Conservation (phyloP, 192 early-diverging fungal species). For the Coemansia javaensis region DNA sequence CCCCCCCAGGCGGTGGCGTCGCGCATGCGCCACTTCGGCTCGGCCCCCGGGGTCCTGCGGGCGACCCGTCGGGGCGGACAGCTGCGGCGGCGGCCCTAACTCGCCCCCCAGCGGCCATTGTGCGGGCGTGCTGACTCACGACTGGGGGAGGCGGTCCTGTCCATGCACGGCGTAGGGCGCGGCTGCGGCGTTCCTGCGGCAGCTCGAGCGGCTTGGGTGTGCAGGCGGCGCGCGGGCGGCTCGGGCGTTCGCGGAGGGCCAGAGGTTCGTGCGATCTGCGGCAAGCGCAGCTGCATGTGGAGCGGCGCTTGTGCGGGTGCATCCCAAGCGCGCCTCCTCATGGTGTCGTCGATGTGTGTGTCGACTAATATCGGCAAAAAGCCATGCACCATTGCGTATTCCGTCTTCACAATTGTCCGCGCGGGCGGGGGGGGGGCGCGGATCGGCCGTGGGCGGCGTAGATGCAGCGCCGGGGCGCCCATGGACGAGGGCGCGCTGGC, state of each 20-base stretch:
- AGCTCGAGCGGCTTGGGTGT: slow-evolving; percentile 10
- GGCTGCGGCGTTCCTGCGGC: slow-evolving; percentile 3
- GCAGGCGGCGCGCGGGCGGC: slow-evolving; percentile 3
- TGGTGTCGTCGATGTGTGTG: background rate
- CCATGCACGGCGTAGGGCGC: slow-evolving; percentile 3
- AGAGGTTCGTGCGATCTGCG: slow-evolving; percentile 12
- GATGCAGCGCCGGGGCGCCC: slow-evolving; percentile 8
- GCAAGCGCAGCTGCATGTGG: too few relatives aligned
- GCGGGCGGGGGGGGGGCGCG: slow-evolving; percentile 5
- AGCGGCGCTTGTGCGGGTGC: background rate
- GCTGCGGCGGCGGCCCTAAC: too few relatives aligned
- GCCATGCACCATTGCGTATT: slow-evolving; percentile 4
- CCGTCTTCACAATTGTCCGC: slow-evolving; percentile 1
- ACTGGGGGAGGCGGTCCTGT: too few relatives aligned
- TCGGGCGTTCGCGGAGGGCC: slow-evolving; percentile 5
- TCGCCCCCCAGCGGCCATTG: too few relatives aligned
- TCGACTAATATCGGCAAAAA: slow-evolving; percentile 3
- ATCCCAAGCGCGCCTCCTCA: background rate
- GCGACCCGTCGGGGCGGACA: too few relatives aligned
- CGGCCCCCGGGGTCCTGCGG: too few relatives aligned
- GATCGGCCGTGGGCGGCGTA: slow-evolving; percentile 7
- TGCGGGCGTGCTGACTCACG: too few relatives aligned
- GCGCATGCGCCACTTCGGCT: too few relatives aligned
- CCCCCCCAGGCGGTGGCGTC: too few relatives aligned
- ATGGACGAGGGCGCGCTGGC: slow-evolving; percentile 13